Conservation (phyloP, 73 alveolate species). For the Tetrahymena borealis region DNA sequence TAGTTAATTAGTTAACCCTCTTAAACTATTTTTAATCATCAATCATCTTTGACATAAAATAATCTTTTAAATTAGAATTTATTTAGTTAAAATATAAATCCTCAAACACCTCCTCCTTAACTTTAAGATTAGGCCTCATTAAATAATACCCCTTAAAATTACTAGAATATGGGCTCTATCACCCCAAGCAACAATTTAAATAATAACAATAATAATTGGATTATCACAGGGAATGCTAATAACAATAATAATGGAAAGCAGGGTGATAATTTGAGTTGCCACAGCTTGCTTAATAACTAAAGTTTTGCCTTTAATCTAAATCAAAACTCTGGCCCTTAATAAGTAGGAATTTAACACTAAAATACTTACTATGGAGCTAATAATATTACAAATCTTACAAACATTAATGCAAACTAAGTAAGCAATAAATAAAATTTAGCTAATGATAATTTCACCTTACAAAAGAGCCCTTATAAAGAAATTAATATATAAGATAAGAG, state of each 20-base stretch:
- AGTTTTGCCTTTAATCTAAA: neutral
- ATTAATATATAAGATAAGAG: neutral
- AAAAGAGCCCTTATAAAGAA: too few species aligned
- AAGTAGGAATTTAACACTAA: neutral
- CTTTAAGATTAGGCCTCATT: neutral
- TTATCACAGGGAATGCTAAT: too few species aligned
- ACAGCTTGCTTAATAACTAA: neutral
- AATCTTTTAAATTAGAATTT: neutral
- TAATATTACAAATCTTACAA: neutral
- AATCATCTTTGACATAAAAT: neutral
- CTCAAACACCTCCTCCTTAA: too few species aligned
- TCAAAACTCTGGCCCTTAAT: neutral
- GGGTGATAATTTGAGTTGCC: neutral
- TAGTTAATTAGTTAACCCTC: neutral
- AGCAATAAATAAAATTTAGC: too few species aligned
- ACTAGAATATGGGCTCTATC: neutral
- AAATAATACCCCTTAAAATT: neutral
- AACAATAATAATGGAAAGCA: neutral
- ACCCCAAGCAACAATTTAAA: neutral
- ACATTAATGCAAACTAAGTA: too few species aligned
- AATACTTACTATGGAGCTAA: neutral
- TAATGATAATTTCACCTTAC: too few species aligned
- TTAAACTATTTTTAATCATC: neutral
- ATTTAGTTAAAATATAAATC: too few species aligned
- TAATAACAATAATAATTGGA: neutral